phyloP scores from a whole-genome alignment of 768 basidiomycete genomes.

The Pleurotus tuoliensis region DNA sequence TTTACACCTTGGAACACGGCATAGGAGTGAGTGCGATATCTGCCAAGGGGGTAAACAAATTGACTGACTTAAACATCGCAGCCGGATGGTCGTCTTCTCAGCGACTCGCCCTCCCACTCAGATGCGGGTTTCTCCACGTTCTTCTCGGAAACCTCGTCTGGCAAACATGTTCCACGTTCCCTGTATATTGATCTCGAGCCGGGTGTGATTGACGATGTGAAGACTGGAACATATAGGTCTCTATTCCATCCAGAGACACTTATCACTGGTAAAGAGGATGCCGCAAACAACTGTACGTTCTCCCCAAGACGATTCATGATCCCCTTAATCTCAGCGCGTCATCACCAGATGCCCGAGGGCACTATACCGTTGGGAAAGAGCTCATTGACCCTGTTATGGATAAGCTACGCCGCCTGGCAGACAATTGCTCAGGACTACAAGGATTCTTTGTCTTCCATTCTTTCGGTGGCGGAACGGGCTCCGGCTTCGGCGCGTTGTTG shows the following conservation, averaged over 20 bases:
- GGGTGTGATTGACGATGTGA: slow-evolving; percentile 93
- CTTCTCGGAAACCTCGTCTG: slow-evolving; percentile 92
- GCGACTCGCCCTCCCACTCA: slow-evolving; percentile 60
- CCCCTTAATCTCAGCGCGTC: slow-evolving; percentile 10
- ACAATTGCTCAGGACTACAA: slow-evolving; percentile 95
- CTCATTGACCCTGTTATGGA: slow-evolving; percentile 96
- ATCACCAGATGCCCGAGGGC: slow-evolving; percentile 85
- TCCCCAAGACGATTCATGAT: slow-evolving; percentile 1
- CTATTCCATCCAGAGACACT: slow-evolving; percentile 98
- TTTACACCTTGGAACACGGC: slow-evolving; percentile 98
- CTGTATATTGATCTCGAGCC: slow-evolving; percentile 97
- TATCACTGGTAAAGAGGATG: slow-evolving; percentile 97
- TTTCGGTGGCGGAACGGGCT: slow-evolving; percentile 98
- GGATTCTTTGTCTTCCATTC: slow-evolving; percentile 99
- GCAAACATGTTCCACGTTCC: slow-evolving; percentile 94
- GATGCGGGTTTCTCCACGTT: slow-evolving; percentile 96
- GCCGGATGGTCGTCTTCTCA: slow-evolving; percentile 88
- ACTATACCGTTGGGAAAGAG: slow-evolving; percentile 98
- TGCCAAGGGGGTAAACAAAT: neutral
- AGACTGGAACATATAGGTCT: slow-evolving; percentile 85
- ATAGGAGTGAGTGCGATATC: slow-evolving; percentile 66
- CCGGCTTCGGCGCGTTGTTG: slow-evolving; percentile 94
- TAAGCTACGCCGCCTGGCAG: slow-evolving; percentile 89
- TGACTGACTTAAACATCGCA: slow-evolving; percentile 24
- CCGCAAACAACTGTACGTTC: slow-evolving; percentile 95